Base-by-base conservation (phyloP, 257 asterid genomes). In the Scutellaria minor region DNA sequence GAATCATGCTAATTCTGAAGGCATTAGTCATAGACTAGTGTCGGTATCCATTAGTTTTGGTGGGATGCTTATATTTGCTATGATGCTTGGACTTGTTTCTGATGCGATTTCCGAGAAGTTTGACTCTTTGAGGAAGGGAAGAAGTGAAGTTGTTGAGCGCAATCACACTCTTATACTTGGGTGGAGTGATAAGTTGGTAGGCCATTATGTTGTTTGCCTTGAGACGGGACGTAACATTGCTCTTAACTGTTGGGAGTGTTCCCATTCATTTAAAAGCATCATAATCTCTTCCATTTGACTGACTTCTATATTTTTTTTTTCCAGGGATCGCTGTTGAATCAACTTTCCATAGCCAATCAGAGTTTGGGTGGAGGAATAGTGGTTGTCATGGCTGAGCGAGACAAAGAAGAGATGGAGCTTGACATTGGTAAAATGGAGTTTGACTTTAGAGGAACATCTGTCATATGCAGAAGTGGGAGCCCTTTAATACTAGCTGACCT, bases 381-480 rank as follows among this genome's bases (percentile, higher is more conserved):
- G 77, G 97, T 91, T 47, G 90, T 89, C 77, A 87, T 91, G 97
- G 96, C 96, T 59, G 96, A 91, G 76, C 90, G 89, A 14, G 97
- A 91, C 92, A 91, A 91, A 85, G 97, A 91, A 82, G 96, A 89
- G 84, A 89, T 91, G 97, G 97, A 91, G 76, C 88, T 91, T 78
- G 97, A 89, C 88, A 91, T 89, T 80, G 87, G 85, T 35, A 91
- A 89, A 83, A 91, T 91, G 97, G 95, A 91, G 80, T 89, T 91
- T 77, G 87, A 89, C 83, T 91, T 91, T 67, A 80, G 89, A 80
- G 97, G 96, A 85, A 89, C 95, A 76, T 87, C 96, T 73, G 97
- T 91, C 54, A 89, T 91, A 81, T 91, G 97, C 80, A 87, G 96
- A 83, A 89, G 92, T 51, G 97, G 97, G 46, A 86, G 97, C 84